These are phyloP conservation scores for Xylaria acuta DNA, from an alignment of 495 filamentous ascomycete genomes.

Conservation along the genomic window DNA sequence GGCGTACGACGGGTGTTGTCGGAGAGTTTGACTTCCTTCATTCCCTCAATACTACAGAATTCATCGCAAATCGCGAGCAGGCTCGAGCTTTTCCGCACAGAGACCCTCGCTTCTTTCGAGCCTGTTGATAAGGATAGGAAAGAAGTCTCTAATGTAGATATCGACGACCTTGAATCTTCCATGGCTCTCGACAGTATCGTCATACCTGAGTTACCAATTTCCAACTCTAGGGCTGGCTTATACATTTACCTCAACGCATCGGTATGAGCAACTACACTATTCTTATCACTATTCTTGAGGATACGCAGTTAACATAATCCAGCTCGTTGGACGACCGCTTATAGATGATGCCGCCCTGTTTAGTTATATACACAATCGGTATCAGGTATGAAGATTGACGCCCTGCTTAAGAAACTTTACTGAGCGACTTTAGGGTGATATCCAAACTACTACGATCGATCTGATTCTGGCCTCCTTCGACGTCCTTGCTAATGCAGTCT, in stretches of 20 bases:
- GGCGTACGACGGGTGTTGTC: constrained; percentile 54
- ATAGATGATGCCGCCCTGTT: constrained; percentile 81
- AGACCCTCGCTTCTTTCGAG: constrained; percentile 54
- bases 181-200: constrained; percentile 60
- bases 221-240: constrained; percentile 85
- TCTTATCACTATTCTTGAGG: neutral
- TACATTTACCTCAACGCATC: constrained; percentile 91
- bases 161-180: constrained; percentile 55
- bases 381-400: constrained; percentile 59
- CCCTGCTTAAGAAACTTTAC: constrained; percentile 18
- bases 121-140: constrained; percentile 52
- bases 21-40: constrained; percentile 56
- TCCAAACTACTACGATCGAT: constrained; percentile 75
- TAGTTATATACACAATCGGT: constrained; percentile 81
- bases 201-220: constrained; percentile 68
- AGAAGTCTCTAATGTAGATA: constrained; percentile 49
- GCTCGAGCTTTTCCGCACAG: constrained; percentile 59
- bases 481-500: constrained; percentile 82
- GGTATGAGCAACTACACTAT: constrained; percentile 53
- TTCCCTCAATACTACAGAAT: constrained; percentile 58
- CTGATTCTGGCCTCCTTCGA: constrained; percentile 89
- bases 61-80: constrained; percentile 55
- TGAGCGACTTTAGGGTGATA: constrained; percentile 64
- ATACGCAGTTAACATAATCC: constrained; percentile 42
- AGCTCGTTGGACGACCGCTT: constrained; percentile 82